Percentiles rank a stretch among this genome's conserved stretches.
phyloP scores from a whole-genome alignment of 768 basidiomycete genomes.

The Leccinellum luteum region DNA sequence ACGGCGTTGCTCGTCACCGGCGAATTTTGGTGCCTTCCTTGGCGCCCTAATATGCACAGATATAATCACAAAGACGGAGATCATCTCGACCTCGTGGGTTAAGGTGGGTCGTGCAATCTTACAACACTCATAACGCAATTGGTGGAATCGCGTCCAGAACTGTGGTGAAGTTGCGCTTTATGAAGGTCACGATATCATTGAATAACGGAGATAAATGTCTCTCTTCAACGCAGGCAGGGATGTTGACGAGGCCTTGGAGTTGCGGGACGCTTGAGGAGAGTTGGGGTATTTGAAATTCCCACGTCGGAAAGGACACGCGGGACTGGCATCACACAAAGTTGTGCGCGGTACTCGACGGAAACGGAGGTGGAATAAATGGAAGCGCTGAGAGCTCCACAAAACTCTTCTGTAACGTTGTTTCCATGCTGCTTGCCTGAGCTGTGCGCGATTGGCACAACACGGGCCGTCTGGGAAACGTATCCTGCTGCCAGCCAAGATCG shows the following conservation, averaged over 20 bases:
- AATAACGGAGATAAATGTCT: not conserved
- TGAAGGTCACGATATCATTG: not conserved
- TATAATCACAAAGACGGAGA: conserved; percentile 17
- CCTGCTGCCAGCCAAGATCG: conserved; percentile 18
- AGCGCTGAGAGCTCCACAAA: conserved; percentile 14
- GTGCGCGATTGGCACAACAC: conserved; percentile 11
- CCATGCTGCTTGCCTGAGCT: conserved; percentile 16
- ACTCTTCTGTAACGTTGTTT: conserved; percentile 22
- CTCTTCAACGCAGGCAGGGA: not conserved
- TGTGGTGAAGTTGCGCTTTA: not conserved
- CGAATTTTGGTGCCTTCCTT: conserved; percentile 8
- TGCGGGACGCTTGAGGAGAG: conserved; percentile 11
- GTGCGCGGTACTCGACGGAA: not conserved
- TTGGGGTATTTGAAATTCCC: conserved; percentile 34
- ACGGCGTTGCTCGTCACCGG: conserved; percentile 2
- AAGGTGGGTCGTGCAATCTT: conserved; percentile 26
- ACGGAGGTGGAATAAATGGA: conserved; percentile 3
- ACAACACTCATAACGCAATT: conserved; percentile 14
- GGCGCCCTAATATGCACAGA: conserved; percentile 1
- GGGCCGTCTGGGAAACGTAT: conserved; percentile 20
- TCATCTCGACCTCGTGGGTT: conserved; percentile 27
- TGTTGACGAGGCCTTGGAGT: not conserved
- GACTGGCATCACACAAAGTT: conserved; percentile 14
- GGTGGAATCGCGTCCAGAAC: not conserved
- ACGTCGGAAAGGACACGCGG: conserved; percentile 18